Evolutionary conservation across 2,329 filamentous ascomycete genomes (phyloP), one percentile per base, ranked within the genome.

Genomic region (Aspergillus brasiliensis): DNA sequence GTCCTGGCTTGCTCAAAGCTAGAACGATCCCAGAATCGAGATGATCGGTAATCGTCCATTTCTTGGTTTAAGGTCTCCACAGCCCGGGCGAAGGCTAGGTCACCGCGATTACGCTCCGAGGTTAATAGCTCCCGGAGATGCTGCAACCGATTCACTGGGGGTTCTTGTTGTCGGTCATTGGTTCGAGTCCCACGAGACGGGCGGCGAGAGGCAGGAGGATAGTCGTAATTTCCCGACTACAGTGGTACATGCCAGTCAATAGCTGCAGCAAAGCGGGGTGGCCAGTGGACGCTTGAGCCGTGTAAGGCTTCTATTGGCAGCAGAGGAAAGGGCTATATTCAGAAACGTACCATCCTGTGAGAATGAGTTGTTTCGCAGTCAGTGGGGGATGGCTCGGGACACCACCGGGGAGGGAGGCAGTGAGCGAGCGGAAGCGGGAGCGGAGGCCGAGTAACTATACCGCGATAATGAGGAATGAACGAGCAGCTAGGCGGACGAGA

Each of bases 151-250:
- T 71, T 65, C 37, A 62, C 62, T 56, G 68, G 67, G 56, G 67
- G 65, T 51, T 54, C 62, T 11, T 62, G 54, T 27, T 65, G 65
- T 60, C 69, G 67, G 60, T 71, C 66, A 56, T 67, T 63, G 46
- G 66, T 42, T 21, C 65, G 62, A 46, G 48, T 58, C 62, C 64
- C 63, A 62, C 68, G 68, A 61, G 70, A 60, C 31, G 65, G 57
- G 58, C 70, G 70, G 40, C 68, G 71, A 57, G 75, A 76, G 55
- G 75, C 76, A 56, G 75, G 74, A 56, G 77, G 76, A 61, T 75
- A 73, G 66, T 78, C 76, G 71, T 78, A 75, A 59, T 77, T 78
- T 53, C 74, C 75, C 59, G 79, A 77, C 78, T 81, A 64, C 21
- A 64, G 37, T 53, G 15, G 51, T 52, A 44, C 13, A 56, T 62